Base-by-base conservation (phyloP, 805 yeast species). In the Metschnikowia dekortorum region DNA sequence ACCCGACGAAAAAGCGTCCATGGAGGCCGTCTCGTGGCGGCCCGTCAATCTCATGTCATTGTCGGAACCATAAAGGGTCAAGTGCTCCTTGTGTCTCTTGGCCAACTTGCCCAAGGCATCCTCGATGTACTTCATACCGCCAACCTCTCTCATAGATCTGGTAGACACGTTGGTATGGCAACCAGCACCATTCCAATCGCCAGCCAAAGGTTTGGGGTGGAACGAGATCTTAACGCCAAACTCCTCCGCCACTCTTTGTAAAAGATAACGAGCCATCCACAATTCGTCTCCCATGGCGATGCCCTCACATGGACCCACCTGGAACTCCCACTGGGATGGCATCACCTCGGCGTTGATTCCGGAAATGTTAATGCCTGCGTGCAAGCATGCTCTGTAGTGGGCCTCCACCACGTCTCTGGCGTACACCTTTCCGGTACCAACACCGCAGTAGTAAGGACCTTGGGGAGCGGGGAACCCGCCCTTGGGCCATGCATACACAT, bases 301-400 rank as follows among this genome's bases (percentile, higher is more conserved):
- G 67, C 99, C 99, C 59, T 75, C 82, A 74, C 97, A 89, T 59
- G 99, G 98, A 65, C 99, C 99, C 61, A 92, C 98, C 81, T 92
- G 99, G 88, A 88, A 92, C 80, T 92, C 99, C 99, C 99, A 92
- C 81, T 92, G 99, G 54, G 97, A 90, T 53, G 99, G 99, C 98
- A 92, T 94, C 58, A 92, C 99, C 81, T 92, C 99, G 63, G 98
- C 99, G 73, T 94, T 92, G 72, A 94, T 91, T 79, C 99, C 99
- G 48, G 96, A 86, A 61, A 92, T 85, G 68, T 80, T 77, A 63
- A 92, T 72, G 67, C 98, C 98, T 58, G 98, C 85, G 70, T 88
- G 86, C 58, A 92, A 79, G 79, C 97, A 91, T 55, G 99, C 99
- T 73, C 94, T 85, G 87, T 94, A 94, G 80, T 92, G 99, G 53